Base-by-base conservation (phyloP, 2,329 filamentous ascomycete genomes). In the Microcera coccophila region DNA sequence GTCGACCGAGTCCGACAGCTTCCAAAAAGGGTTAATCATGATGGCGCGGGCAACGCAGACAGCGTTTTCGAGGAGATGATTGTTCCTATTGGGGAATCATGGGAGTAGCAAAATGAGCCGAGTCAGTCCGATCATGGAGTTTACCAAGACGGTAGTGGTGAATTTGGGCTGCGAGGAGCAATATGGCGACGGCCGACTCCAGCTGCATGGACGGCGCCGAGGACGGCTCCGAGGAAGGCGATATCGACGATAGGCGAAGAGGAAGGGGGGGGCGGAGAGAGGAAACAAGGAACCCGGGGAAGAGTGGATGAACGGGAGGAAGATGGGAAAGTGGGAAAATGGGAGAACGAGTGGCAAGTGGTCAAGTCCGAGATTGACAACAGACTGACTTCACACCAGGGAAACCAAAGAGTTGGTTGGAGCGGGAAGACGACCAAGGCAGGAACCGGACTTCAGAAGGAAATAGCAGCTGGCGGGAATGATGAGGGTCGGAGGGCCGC, bases 21-120 rank as follows among this genome's bases (percentile, higher is more conserved):
- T 55, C 53, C 53, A 54, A 37, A 49, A 36, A 39, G 53, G 44
- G 20, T 48, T 51, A 29, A 58, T 49, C 55, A 58, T 58, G 41
- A 43, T 54, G 42, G 22, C 20, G 24, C 20, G 18, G 35, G 34
- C 14, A 20, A 28, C 16, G 17, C 12, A 24, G 35, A 31, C 9
- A 16, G 18, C 15, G 37, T 10, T 33, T 10, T 7, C 5, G 33
- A 35, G n/a, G 33, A 20, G n/a, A 20, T 19, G 15, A n/a, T 20
- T 12, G 15, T 33, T 16, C 10, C 15, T 8, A 8, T 18, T 9
- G 16, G 20, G 18, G 16, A 9, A 8, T 35, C 16, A 20, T 18
- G 16, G 16, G 5, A 20, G 33, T 18, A 17, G 7, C 15, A 19
- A 12, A 20, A 17, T 9, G 33, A 18, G 16, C 20, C 33, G 33